These are phyloP conservation scores for Boletellus ananas DNA, from an alignment of 768 basidiomycete species.

Conservation along the genomic window DNA sequence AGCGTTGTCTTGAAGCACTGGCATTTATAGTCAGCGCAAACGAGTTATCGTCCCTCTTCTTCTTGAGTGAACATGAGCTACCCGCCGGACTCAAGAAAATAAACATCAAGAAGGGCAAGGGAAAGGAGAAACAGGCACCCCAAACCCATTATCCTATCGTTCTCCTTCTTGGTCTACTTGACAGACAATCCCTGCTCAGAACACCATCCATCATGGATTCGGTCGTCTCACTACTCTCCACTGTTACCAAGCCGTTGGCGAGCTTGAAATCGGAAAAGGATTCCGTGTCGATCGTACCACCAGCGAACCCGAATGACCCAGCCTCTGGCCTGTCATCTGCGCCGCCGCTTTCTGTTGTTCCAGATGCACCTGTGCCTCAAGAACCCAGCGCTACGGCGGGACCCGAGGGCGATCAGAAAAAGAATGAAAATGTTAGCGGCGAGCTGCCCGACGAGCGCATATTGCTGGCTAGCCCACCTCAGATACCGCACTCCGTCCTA, in stretches of 20 bases:
- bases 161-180: conserved; percentile 80
- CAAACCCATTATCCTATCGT: conserved; percentile 91
- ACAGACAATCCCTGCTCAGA: conserved; percentile 79
- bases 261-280: conserved; percentile 53
- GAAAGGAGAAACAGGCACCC: conserved; percentile 81
- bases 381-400: conserved; percentile 15
- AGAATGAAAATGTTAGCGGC: conserved; percentile 16
- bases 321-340: conserved; percentile 4
- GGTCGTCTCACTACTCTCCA: conserved; percentile 82
- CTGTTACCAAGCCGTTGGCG: conserved; percentile 80
- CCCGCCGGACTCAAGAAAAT: conserved; percentile 69
- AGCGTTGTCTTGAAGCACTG: conserved; percentile 90
- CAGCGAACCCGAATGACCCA: conserved; percentile 15
- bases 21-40: conserved; percentile 84
- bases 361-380: conserved; percentile 11
- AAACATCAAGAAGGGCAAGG: conserved; percentile 84
- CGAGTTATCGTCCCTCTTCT: conserved; percentile 83
- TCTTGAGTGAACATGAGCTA: conserved; percentile 93
- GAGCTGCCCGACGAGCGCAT: conserved; percentile 37
- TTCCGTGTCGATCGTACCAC: conserved; percentile 19
- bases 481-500: conserved; percentile 80
- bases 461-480: conserved; percentile 72
- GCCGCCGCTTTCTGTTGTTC: not conserved
- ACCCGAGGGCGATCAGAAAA: conserved; percentile 18
- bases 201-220: conserved; percentile 92